These are phyloP conservation scores for Phytomonas serpens DNA, from an alignment of 208 protist genomes.

Conservation along the genomic window DNA sequence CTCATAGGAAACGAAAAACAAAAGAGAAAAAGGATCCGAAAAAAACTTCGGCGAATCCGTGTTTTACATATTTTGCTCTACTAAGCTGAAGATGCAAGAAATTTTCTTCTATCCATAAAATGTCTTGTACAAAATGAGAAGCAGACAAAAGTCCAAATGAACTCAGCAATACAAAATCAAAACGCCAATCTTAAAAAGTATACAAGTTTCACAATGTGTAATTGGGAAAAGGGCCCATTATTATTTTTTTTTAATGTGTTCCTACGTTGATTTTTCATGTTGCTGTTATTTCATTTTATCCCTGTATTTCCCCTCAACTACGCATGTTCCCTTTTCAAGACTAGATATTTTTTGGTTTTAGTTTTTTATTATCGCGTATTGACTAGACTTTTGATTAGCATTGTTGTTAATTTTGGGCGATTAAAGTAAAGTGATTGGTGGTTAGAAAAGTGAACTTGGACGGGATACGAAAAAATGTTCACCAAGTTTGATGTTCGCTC, in stretches of 20 bases:
- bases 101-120: neutral
- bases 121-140: neutral
- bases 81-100: neutral
- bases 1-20: neutral
- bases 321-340: neutral
- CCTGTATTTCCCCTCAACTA: neutral
- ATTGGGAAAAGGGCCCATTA: neutral
- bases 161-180: neutral
- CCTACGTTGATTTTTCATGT: neutral
- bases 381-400: constrained; percentile 1
- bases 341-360: constrained; percentile 10
- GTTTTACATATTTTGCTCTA: neutral
- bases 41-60: neutral
- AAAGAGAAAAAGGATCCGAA: neutral
- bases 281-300: constrained; percentile 13
- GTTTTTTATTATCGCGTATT: neutral
- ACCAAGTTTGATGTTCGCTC: constrained; percentile 98
- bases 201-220: neutral
- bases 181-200: neutral
- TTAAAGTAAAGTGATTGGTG: neutral
- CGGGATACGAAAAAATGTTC: constrained; percentile 35
- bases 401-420: neutral
- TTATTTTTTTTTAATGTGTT: neutral
- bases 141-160: neutral
- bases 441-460: neutral